These are phyloP conservation scores for Porodaedalea pini DNA, from an alignment of 1,284 basidiomycete species.

Conservation along the genomic window DNA sequence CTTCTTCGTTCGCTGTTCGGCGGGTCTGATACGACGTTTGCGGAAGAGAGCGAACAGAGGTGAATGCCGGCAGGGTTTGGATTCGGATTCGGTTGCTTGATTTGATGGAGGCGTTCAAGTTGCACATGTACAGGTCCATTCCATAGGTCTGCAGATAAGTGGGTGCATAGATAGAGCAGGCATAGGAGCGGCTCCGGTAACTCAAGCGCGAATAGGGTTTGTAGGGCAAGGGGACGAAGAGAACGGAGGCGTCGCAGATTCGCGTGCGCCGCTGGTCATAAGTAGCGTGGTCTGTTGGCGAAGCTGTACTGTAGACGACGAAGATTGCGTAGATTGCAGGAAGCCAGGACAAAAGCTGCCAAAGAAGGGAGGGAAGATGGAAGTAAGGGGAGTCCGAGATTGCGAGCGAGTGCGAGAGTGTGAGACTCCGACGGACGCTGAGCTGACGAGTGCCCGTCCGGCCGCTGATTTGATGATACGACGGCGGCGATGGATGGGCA, in stretches of 20 bases:
- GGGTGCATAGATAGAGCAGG: not conserved
- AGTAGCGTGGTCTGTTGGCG: too few species aligned
- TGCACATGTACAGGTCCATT: not conserved
- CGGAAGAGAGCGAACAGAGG: not conserved
- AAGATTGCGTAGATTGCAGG: not conserved
- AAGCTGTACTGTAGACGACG: not conserved
- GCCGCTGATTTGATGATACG: slow-evolving; percentile 3
- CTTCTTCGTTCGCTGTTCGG: too few species aligned
- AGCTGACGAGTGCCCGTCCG: not conserved
- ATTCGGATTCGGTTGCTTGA: not conserved
- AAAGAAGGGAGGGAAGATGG: not conserved
- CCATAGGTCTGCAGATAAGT: not conserved
- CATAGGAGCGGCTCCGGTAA: not conserved
- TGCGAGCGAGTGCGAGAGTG: not conserved
- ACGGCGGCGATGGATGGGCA: not conserved
- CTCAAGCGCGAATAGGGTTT: not conserved
- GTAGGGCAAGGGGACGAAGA: too few species aligned
- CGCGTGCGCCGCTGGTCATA: not conserved
- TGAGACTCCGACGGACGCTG: slow-evolving; percentile 6
- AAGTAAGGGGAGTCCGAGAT: not conserved
- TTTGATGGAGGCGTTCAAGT: slow-evolving; percentile 1
- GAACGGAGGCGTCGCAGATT: not conserved
- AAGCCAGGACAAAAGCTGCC: not conserved
- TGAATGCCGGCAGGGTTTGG: not conserved
- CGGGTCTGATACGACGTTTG: too few species aligned